Evolutionary conservation across 371 early-diverging fungal genomes (phyloP), one percentile per base, ranked within the genome.

Genomic region (Rhizopus arrhizus): DNA sequence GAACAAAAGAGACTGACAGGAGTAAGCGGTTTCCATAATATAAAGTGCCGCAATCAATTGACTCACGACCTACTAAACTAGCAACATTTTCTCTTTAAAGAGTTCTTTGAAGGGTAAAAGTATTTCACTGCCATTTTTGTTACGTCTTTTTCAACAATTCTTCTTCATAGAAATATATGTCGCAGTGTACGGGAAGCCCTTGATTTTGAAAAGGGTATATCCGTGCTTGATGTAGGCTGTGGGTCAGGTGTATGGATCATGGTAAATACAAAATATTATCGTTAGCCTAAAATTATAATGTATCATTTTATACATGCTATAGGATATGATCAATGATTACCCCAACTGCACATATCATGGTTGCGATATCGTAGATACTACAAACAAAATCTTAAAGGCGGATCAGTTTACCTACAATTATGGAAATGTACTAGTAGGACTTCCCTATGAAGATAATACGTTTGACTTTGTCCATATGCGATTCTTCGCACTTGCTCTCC

Each of bases 321-420:
- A 13, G 29, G 78, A 75, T 28, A 75, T 75, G 73, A 73, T 72
- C 4, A 56, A 49, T 46, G 29, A 53, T 42, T 73, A 71, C 53
- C 78, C 77, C 15, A 69, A 65, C 42, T 77, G 53, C 74, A 13
- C 68, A 73, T 47, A 72, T 73, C 59, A 73, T 68, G 11, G 78
- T 74, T 13, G 62, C 56, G 15, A 42, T 65, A 70, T 6, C 74
- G 73, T 12, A 62, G 33, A 38, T 75, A 75, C 53, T 74, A 70
- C 56, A 74, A 75, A 59, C 64, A 66, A 12, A 58, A 62, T 12
- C 50, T 68, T 6, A 60, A 57, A 33, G 70, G 70, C 56, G 45
- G 66, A 16, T 46, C 65, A 7, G 32, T 38, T 63, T 10, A 15
- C 35, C 1, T 57, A 52, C 31, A 38, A 5, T 3, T 13, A 38